Evolutionary conservation across 1,139 yeast genomes (phyloP).

Genomic region (Casaregolazyma suthepensis): DNA sequence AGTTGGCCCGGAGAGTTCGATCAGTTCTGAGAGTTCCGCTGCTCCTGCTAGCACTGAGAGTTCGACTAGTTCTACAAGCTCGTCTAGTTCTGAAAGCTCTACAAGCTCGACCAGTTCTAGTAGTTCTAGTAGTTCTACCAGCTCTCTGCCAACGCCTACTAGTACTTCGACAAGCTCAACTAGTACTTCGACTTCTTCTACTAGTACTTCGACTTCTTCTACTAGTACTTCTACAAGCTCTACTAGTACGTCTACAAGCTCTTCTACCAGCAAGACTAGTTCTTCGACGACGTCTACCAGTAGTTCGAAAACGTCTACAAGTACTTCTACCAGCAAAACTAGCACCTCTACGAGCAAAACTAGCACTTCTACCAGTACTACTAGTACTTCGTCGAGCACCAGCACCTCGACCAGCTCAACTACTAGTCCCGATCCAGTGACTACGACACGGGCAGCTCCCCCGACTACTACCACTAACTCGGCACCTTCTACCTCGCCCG

Average conservation of each 20-base stretch:
- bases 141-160: background rate
- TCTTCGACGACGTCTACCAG: conserved; percentile 7
- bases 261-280: too few species aligned
- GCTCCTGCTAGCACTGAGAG: background rate
- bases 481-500: conserved; percentile 15
- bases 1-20: too few species aligned
- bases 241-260: conserved; percentile 15
- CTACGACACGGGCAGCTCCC: conserved; percentile 9
- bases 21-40: too few species aligned
- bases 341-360: conserved; percentile 4
- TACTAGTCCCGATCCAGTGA: background rate
- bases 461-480: conserved; percentile 12
- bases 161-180: background rate
- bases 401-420: conserved; percentile 15
- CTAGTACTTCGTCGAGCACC: conserved; percentile 14
- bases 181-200: conserved; percentile 1
- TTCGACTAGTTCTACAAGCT: background rate
- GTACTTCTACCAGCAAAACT: conserved; percentile 13
- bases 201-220: conserved; percentile 11
- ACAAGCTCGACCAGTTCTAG: background rate
- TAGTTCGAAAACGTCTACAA: conserved; percentile 5
- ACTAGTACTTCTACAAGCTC: conserved; percentile 7
- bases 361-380: conserved; percentile 6
- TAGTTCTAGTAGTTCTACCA: background rate
- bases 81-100: background rate